Percentiles rank a stretch among this genome's conserved stretches.
Conservation (phyloP, 2,329 filamentous ascomycete genomes). For the Penicillium brevicompactum region DNA sequence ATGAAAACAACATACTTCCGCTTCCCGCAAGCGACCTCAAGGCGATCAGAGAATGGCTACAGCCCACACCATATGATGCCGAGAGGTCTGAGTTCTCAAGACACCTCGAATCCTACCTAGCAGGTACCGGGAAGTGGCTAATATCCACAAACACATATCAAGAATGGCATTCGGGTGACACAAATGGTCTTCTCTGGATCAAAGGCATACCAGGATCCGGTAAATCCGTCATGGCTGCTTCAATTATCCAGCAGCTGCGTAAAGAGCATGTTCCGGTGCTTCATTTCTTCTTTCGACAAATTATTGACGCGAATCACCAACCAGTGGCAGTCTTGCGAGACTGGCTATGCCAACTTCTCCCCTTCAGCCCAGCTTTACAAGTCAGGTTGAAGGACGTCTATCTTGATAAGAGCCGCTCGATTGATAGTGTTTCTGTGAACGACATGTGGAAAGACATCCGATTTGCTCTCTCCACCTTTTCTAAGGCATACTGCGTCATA, state of each 20-base stretch:
- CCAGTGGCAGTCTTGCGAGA: constrained; percentile 18
- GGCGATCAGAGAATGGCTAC: constrained; percentile 6
- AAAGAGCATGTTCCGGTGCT: constrained; percentile 11
- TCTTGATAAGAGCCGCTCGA: not conserved
- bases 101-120: constrained; percentile 5
- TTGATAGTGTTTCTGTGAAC: constrained; percentile 2
- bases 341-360: constrained; percentile 21
- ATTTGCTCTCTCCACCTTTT: constrained; percentile 6
- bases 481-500: constrained; percentile 41
- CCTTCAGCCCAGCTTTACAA: constrained; percentile 4
- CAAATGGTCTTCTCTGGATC: constrained; percentile 22
- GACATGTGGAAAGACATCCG: constrained; percentile 17
- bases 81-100: constrained; percentile 9
- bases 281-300: constrained; percentile 29
- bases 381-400: constrained; percentile 4
- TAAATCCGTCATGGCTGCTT: constrained; percentile 28
- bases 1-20: constrained; percentile 8
- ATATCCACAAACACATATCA: constrained; percentile 6
- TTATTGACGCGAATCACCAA: constrained; percentile 23
- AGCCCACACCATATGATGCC: constrained; percentile 10
- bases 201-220: constrained; percentile 29
- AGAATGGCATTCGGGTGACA: constrained; percentile 16
- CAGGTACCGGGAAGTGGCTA: constrained; percentile 1
- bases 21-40: constrained; percentile 1
- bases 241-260: constrained; percentile 13